Conservation (phyloP, 441 rosid genomes). For the Pelargonium australe region DNA sequence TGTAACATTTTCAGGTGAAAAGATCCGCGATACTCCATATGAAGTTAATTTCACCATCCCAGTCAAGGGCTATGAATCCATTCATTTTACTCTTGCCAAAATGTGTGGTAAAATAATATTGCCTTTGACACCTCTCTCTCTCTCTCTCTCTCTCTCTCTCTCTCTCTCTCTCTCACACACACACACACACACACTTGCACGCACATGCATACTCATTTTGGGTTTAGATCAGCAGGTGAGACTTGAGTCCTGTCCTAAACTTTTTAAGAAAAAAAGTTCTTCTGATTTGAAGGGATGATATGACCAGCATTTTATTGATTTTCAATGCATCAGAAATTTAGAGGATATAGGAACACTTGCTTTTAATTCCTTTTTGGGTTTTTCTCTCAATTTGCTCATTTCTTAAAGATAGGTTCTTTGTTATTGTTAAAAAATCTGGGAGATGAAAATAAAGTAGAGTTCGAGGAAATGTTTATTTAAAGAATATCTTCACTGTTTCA, state of each 20-base stretch:
- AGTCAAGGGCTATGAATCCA: conserved; percentile 69
- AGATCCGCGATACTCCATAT: conserved; percentile 48
- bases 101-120: conserved; percentile 61
- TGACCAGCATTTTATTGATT: too few species aligned
- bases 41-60: conserved; percentile 73
- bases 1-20: conserved; percentile 49
- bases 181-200: too few species aligned
- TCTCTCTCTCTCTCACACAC: background rate
- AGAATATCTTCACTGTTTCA: background rate
- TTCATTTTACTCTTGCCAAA: conserved; percentile 76
- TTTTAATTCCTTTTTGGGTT: too few species aligned
- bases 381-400: too few species aligned
- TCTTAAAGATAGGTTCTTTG: too few species aligned
- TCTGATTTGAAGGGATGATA: too few species aligned
- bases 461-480: background rate
- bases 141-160: conserved; percentile 8
- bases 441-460: background rate
- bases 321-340: too few species aligned
- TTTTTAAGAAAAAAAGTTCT: too few species aligned
- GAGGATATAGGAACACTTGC: too few species aligned
- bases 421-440: background rate
- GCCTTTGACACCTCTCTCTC: conserved; percentile 1
- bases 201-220: too few species aligned
- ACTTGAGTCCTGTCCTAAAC: too few species aligned
- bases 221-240: too few species aligned